phyloP scores from a whole-genome alignment of 2,329 filamentous ascomycete genomes.

The Fusarium sp. region DNA sequence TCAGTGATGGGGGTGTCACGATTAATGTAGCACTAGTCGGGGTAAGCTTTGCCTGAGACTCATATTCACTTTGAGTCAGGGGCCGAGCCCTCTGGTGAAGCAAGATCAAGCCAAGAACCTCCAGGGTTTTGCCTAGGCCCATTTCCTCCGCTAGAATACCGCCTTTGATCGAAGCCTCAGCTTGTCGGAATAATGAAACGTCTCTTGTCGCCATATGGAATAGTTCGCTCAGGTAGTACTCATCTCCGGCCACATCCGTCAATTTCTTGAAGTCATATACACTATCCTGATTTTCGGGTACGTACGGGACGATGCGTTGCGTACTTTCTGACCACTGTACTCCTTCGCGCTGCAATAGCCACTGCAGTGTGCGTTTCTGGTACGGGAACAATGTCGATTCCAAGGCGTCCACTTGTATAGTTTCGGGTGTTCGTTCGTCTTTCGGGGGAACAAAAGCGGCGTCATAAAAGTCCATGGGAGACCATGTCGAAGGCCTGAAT shows the following conservation, averaged over 20 bases:
- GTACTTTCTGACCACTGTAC: slow-evolving; percentile 58
- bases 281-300: slow-evolving; percentile 6
- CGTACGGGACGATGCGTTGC: slow-evolving; percentile 34
- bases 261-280: slow-evolving; percentile 51
- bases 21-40: slow-evolving; percentile 70
- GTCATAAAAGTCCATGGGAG: slow-evolving; percentile 74
- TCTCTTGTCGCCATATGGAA: slow-evolving; percentile 70
- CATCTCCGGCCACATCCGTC: slow-evolving; percentile 50
- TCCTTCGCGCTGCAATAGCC: slow-evolving; percentile 77
- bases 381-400: slow-evolving; percentile 75
- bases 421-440: slow-evolving; percentile 53
- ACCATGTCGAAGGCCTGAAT: slow-evolving; percentile 48
- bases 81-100: slow-evolving; percentile 63
- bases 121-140: slow-evolving; percentile 85
- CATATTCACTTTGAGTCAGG: slow-evolving; percentile 48
- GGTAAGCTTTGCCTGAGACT: slow-evolving; percentile 55
- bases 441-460: slow-evolving; percentile 71
- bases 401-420: slow-evolving; percentile 59
- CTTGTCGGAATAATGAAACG: slow-evolving; percentile 56
- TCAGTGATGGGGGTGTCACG: slow-evolving; percentile 68
- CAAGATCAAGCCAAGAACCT: slow-evolving; percentile 77
- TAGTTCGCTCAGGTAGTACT: slow-evolving; percentile 71
- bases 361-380: slow-evolving; percentile 76
- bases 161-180: slow-evolving; percentile 60
- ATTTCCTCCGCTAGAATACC: slow-evolving; percentile 85